Evolutionary conservation across 495 filamentous ascomycete species (phyloP).

Genomic region (Daldinia loculata): DNA sequence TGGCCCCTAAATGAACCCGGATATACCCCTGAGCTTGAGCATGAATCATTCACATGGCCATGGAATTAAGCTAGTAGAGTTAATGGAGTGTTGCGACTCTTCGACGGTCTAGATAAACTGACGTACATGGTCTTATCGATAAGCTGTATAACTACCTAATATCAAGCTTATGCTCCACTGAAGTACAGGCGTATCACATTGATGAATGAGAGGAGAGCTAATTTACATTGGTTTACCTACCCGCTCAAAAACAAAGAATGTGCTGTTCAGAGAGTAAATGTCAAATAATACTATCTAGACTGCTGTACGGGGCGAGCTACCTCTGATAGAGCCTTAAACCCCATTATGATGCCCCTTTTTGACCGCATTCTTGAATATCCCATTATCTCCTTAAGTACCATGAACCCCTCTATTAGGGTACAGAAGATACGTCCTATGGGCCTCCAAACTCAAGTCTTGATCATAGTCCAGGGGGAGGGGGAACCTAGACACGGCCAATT

Average conservation of each 20-base stretch:
- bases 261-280: neutral
- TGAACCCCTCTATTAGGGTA: neutral
- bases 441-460: neutral
- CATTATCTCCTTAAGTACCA: neutral
- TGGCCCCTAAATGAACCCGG: neutral
- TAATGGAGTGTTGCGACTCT: neutral
- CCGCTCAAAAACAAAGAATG: neutral
- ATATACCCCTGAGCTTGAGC: neutral
- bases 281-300: slow-evolving; percentile 5
- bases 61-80: neutral
- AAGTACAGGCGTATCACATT: neutral
- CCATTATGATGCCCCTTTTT: neutral
- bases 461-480: slow-evolving; percentile 65
- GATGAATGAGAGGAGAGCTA: neutral
- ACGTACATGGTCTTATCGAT: slow-evolving; percentile 36
- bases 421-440: neutral
- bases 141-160: no score
- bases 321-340: neutral
- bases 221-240: neutral
- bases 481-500: slow-evolving; percentile 52
- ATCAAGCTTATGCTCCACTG: neutral
- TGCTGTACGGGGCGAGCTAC: neutral
- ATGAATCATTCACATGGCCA: neutral
- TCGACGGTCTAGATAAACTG: slow-evolving; percentile 14
- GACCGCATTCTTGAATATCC: neutral